A percentile compares a stretch with the other conserved stretches of the same genome.
These are phyloP conservation scores for Daldinia childiae DNA, from an alignment of 495 filamentous ascomycete species.

Conservation along the genomic window DNA sequence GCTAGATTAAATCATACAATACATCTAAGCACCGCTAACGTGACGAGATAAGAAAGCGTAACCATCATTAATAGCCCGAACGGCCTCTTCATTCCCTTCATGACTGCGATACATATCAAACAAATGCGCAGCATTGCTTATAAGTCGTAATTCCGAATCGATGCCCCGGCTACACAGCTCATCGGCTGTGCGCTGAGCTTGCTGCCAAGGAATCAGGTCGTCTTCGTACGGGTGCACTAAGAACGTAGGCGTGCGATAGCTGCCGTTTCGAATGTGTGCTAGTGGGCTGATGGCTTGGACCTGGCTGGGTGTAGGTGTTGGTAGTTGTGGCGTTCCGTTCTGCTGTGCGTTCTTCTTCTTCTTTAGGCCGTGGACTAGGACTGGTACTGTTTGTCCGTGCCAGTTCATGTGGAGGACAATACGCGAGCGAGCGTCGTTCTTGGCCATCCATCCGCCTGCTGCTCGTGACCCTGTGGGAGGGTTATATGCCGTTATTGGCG, in stretches of 20 bases:
- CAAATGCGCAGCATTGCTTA: slow-evolving; percentile 16
- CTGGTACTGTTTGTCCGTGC: slow-evolving; percentile 52
- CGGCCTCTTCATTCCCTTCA: slow-evolving; percentile 15
- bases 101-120: slow-evolving; percentile 27
- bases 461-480: slow-evolving; percentile 12
- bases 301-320: slow-evolving; percentile 30
- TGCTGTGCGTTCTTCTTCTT: slow-evolving; percentile 9
- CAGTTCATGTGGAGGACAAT: slow-evolving; percentile 59
- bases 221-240: slow-evolving; percentile 57
- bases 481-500: slow-evolving; percentile 20
- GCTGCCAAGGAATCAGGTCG: slow-evolving; percentile 60
- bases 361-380: slow-evolving; percentile 47
- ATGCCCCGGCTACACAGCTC: slow-evolving; percentile 46
- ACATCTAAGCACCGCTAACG: not conserved
- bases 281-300: slow-evolving; percentile 49
- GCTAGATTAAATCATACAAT: no score
- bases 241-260: slow-evolving; percentile 58
- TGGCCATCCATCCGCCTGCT: slow-evolving; percentile 21
- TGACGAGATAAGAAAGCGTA: slow-evolving; percentile 16
- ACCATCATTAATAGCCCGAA: slow-evolving; percentile 12
- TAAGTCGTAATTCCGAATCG: slow-evolving; percentile 19
- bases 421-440: slow-evolving; percentile 46
- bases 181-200: slow-evolving; percentile 46
- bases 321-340: not conserved
- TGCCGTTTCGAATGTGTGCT: slow-evolving; percentile 50